Evolutionary conservation across 192 early-diverging fungal species (phyloP).

Genomic region (Coemansia sp.): DNA sequence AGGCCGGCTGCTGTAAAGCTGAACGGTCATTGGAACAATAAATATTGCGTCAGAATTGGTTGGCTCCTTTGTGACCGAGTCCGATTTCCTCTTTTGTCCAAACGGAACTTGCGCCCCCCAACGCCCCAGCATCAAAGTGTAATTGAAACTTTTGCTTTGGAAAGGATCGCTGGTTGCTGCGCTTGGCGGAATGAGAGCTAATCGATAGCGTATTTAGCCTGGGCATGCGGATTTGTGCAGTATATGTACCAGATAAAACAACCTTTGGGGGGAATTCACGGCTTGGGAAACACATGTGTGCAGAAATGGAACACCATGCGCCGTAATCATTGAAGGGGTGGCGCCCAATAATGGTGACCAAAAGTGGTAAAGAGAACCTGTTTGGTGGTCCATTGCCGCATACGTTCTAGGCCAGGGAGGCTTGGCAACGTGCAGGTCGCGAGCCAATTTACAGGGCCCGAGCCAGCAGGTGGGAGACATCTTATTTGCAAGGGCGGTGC

Average conservation of each 20-base stretch:
- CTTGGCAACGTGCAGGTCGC: not conserved
- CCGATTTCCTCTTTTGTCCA: not conserved
- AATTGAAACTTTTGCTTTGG: not conserved
- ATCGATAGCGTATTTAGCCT: not conserved
- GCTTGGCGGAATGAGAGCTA: not conserved
- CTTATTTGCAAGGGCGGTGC: too few relatives aligned
- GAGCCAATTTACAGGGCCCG: not conserved
- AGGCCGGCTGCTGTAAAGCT: not conserved
- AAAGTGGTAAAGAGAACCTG: not conserved
- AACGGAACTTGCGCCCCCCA: not conserved
- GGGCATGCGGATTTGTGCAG: too few relatives aligned
- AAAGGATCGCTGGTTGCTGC: not conserved
- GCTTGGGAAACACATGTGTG: too few relatives aligned
- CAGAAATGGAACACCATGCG: too few relatives aligned
- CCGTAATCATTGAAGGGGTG: too few relatives aligned
- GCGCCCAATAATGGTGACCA: not conserved
- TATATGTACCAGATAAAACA: too few relatives aligned
- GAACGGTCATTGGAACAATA: not conserved
- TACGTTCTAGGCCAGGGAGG: not conserved
- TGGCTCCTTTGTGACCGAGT: not conserved
- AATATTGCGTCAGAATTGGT: not conserved
- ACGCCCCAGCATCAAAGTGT: not conserved
- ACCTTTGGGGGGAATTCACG: too few relatives aligned
- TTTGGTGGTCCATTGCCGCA: not conserved
- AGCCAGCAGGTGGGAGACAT: not conserved